Percentiles rank a stretch among this genome's conserved stretches.
Conservation (phyloP, 306 rosid species). For the Fragaria nilgerrensis region DNA sequence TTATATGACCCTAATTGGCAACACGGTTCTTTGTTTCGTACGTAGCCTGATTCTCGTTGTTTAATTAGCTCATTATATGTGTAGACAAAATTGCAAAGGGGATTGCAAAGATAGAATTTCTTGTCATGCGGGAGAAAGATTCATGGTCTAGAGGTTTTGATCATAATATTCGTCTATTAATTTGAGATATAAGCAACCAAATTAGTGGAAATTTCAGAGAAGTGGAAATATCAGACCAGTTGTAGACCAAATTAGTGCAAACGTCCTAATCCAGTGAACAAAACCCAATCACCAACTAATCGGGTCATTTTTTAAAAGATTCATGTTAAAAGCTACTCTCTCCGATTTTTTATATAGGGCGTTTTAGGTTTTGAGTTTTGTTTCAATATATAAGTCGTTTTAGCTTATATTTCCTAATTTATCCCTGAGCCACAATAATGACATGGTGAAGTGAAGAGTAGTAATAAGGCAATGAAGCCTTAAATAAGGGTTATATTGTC, state of each 20-base stretch:
- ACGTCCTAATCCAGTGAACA: background rate
- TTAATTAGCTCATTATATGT: constrained; percentile 2
- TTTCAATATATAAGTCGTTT: no score
- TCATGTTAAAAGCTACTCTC: no score
- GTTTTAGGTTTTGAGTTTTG: no score
- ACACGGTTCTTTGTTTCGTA: constrained; percentile 20
- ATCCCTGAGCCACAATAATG: no score
- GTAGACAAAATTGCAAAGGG: constrained; percentile 11
- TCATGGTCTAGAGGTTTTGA: background rate
- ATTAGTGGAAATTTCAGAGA: background rate
- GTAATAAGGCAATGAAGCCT: no score
- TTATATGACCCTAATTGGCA: background rate
- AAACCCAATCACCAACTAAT: no score
- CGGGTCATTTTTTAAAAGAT: no score
- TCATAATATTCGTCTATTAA: background rate
- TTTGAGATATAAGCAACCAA: background rate
- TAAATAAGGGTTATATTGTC: no score
- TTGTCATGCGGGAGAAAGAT: background rate
- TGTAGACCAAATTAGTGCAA: background rate
- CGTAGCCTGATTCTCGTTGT: constrained; percentile 16
- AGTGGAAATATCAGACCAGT: background rate
- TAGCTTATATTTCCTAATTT: no score
- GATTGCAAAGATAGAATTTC: background rate
- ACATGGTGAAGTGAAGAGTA: no score
- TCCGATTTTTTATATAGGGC: no score